Base-by-base conservation (phyloP, 495 filamentous ascomycete species). In the Paragyromitra xinjiangensis region DNA sequence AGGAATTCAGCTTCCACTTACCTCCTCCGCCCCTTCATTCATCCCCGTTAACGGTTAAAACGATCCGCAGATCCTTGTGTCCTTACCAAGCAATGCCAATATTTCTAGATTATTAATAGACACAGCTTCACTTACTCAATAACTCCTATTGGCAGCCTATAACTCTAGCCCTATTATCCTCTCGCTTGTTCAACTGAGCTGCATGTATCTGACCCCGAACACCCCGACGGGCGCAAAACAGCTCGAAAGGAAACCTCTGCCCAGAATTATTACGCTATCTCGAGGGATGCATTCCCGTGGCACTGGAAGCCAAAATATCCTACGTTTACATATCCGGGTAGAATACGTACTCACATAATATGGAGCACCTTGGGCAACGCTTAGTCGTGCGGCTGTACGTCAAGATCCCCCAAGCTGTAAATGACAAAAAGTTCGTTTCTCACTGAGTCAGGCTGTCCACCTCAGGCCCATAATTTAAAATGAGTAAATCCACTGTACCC, bases 301-400 rank as follows among this genome's bases (percentile, higher is more conserved):
- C 58, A 26, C 44, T 34, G 24, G 50, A 72, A 73, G 61, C 62
- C 65, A 73, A 64, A 72, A 58, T 26, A 64, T 29, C 22, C 24
- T 44, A 26, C 45, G 69, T 12, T 51, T 53, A 26, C 24, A 51
- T n/a, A 66, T n/a, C 64, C 9, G n/a, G 53, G 53, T 14, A 56
- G 37, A 6, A 11, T 24, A 42, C 39, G 37, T 51, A 62, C 39
- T 14, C 53, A 34, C 19, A 1, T 42, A 48, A 12, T 42, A 22
- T 22, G 19, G 34, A 34, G 29, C 67, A 45, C 2, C 29, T 3
- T 34, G 29, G 3, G 29, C 29, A 34, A 29, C 24, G 26, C 53
- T 19, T 65, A 65, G 29, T 16, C 58, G 58, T 53, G 19, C 16
- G 50, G 19, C 50, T 22, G 4, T 22, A 22, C 19, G 19, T 53